Evolutionary conservation across 805 yeast genomes (phyloP).

Genomic region (Zygoascus ofunaensis): DNA sequence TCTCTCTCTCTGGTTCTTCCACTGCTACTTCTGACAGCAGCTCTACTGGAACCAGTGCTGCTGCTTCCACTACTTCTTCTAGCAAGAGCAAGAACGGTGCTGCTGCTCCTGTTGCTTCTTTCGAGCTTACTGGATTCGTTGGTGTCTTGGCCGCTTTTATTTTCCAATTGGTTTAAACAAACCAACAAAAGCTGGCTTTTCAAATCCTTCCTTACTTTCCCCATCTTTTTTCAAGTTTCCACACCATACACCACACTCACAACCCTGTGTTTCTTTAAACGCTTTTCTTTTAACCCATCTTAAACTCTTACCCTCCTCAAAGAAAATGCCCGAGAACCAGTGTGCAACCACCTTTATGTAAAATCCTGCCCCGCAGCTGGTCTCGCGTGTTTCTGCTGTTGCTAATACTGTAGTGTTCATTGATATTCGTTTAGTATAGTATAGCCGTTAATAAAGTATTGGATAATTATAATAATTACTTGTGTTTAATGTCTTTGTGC

Average conservation of each 20-base stretch:
- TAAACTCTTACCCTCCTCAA: too few species aligned
- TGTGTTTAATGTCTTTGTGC: too few species aligned
- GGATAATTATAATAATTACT: too few species aligned
- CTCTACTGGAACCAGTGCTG: slow-evolving; percentile 8
- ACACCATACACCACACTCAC: too few species aligned
- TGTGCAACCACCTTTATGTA: too few species aligned
- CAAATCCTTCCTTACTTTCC: too few species aligned
- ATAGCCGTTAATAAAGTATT: neutral
- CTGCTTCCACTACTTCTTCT: slow-evolving; percentile 13
- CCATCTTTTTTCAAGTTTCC: too few species aligned
- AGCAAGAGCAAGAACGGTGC: slow-evolving; percentile 15
- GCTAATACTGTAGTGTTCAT: neutral
- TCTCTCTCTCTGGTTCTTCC: slow-evolving; percentile 10
- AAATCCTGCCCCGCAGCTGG: too few species aligned
- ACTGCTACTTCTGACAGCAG: slow-evolving; percentile 8
- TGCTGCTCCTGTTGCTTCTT: slow-evolving; percentile 9
- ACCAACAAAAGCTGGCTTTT: neutral
- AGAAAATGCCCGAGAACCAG: too few species aligned
- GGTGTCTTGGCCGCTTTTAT: slow-evolving; percentile 18
- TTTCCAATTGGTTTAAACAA: slow-evolving; percentile 18
- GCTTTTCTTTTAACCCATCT: too few species aligned
- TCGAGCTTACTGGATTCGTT: slow-evolving; percentile 15
- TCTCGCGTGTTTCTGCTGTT: too few species aligned
- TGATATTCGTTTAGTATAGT: neutral
- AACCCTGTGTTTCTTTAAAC: too few species aligned